Percentiles rank a stretch among this genome's conserved stretches.
These are phyloP conservation scores for Wolfiporia cocos DNA, from an alignment of 1,284 basidiomycete species.

Conservation along the genomic window DNA sequence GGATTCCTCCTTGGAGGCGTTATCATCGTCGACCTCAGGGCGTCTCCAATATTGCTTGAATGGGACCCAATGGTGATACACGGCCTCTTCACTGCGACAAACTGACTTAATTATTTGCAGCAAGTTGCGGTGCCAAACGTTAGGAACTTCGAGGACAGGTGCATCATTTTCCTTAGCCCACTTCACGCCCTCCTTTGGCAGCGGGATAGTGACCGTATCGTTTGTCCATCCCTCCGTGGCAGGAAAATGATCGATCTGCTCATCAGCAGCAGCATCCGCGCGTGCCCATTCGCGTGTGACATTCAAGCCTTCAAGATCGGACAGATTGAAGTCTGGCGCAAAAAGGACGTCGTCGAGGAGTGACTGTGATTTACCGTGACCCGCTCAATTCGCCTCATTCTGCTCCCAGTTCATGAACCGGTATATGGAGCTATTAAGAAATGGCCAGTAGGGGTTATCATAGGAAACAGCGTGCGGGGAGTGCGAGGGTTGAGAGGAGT, in stretches of 20 bases:
- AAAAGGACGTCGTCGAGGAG: too few species aligned
- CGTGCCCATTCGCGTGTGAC: too few species aligned
- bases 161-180: neutral
- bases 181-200: neutral
- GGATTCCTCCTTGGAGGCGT: neutral
- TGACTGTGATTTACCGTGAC: too few species aligned
- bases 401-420: too few species aligned
- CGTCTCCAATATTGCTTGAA: neutral
- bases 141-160: neutral
- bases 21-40: neutral
- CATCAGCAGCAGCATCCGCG: too few species aligned
- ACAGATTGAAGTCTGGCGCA: too few species aligned
- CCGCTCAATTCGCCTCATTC: too few species aligned
- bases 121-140: neutral
- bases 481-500: too few species aligned
- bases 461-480: too few species aligned
- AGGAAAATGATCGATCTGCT: neutral
- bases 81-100: neutral
- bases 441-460: too few species aligned
- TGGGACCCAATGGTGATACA: neutral
- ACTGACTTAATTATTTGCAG: neutral
- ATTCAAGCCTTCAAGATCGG: too few species aligned
- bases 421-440: too few species aligned
- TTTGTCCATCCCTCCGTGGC: neutral
- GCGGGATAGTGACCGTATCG: neutral